Base-by-base conservation (phyloP, 2,329 filamentous ascomycete genomes). In the Ophiostoma novo-ulmi region DNA sequence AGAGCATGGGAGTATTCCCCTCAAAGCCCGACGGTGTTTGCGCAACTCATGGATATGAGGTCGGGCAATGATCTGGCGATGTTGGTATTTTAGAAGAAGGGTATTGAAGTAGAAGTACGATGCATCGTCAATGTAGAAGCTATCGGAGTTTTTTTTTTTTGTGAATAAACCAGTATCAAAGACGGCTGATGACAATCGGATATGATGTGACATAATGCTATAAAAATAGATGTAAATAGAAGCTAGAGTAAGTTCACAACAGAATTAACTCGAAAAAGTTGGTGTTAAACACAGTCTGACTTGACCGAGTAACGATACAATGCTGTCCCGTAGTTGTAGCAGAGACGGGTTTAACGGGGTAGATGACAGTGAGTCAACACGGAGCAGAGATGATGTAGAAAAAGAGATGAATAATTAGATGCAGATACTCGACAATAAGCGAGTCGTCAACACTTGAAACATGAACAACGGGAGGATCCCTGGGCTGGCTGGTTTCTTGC, bases 371-470 rank as follows among this genome's bases (percentile, higher is more conserved):
- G 44, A 20, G 31, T 31, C 44, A 48, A 8, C n/a, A n/a, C 17
- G 31, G 31, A 31, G 31, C 31, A 31, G 39, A 44, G 39, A 44
- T 44, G 39, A 44, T 44, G 39, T 17, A 13, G 14, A 44, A 13
- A 55, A 55, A 55, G 20, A 55, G 48, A 55, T 13, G 39, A 44
- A 3, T 44, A 11, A 44, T 7, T 44, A 55, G n/a, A n/a, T 13
- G n/a, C 39, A 58, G 20, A 26, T 58, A 58, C 52, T 58, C 52
- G 52, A 58, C 13, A 58, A 22, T 58, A 58, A 58, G 52, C 52
- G 52, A 58, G n/a, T 58, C 52, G 52, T 26, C 52, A 58, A 58
- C n/a, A 58, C 52, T 58, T 26, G 52, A 58, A 58, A 58, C 52
- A 58, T 6, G 14, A n/a, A 58, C 52, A 26, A 10, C 52, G 22